phyloP scores from a whole-genome alignment of 345 rosid genomes.

The Cardiospermum halicacabum region DNA sequence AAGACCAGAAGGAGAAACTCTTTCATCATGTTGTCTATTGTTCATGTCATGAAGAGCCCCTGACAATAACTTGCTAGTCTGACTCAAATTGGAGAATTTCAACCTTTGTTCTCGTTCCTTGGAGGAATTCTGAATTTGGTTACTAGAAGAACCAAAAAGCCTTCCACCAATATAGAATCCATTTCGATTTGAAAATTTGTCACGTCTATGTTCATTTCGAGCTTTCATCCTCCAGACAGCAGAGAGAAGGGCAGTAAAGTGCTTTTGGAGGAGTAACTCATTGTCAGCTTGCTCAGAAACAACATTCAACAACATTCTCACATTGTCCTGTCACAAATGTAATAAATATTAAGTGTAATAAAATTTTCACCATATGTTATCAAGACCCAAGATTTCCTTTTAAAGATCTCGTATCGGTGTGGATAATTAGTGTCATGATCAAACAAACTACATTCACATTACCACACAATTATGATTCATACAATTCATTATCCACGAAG shows the following conservation, averaged over 20 bases:
- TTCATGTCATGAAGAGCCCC: slow-evolving; percentile 68
- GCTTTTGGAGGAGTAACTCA: slow-evolving; percentile 89
- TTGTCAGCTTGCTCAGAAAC: slow-evolving; percentile 73
- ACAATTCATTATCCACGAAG: background rate
- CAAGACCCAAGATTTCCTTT: background rate
- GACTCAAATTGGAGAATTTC: slow-evolving; percentile 45
- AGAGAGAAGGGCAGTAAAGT: slow-evolving; percentile 81
- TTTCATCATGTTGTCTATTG: slow-evolving; percentile 30
- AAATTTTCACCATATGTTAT: background rate
- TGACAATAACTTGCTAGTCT: slow-evolving; percentile 50
- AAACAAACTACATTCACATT: background rate
- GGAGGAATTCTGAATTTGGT: slow-evolving; percentile 29
- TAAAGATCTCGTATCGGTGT: background rate
- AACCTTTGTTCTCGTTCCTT: slow-evolving; percentile 43
- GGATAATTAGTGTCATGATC: background rate
- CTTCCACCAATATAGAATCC: slow-evolving; percentile 48
- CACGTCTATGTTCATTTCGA: slow-evolving; percentile 24
- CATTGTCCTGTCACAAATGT: slow-evolving; percentile 65
- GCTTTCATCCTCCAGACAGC: slow-evolving; percentile 64
- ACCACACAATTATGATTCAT: background rate
- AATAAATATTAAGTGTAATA: slow-evolving; percentile 14
- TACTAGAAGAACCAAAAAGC: slow-evolving; percentile 32
- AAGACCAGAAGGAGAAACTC: slow-evolving; percentile 29
- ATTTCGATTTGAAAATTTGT: slow-evolving; percentile 34
- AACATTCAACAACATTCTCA: slow-evolving; percentile 62